Base-by-base conservation (phyloP, 2,329 filamentous ascomycete species). In the Paecilomyces sp. region DNA sequence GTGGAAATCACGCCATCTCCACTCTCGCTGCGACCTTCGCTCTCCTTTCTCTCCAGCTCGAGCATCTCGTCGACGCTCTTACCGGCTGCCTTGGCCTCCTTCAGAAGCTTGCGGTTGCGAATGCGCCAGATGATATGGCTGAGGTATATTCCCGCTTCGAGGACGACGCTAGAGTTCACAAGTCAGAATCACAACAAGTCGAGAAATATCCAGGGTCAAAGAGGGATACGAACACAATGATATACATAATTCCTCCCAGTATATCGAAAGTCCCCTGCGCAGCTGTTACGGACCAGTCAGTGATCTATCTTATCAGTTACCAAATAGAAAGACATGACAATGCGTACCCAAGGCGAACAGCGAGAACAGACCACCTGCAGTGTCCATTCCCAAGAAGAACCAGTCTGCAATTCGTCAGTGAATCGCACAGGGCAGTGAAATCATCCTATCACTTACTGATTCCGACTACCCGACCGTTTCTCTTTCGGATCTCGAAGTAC, bases 401-500 rank as follows among this genome's bases (percentile, higher is more conserved):
- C 80, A 82, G 63, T 80, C 80, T 79, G 56, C 50, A 47, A 55
- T 36, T 25, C 59, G 57, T 24, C 36, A 68, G 68, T 65, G 71
- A 77, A 30, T 12, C 31, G 24, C n/a, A 18, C 25, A 12, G 28
- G 13, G 47, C 24, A 8, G 31, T 8, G 33, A 51, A 33, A 56
- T 22, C 8, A 25, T n/a, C n/a, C 57, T 22, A 22, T 8, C 1
- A 71, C 76, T 60, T 68, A 79, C 85, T 85, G 58, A 88, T 82
- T 0, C 85, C 86, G 31, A 87, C 77, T 1, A 88, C 85, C 25
- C 84, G 77, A 0, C 86, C 85, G 56, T 79, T 77, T 12, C 85
- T 76, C 68, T 87, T 87, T 75, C 81, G 85, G 1, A 87, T 74
- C 67, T 88, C 85, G 58, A 80, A 80, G 64, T 86, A 88, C 0